These are phyloP conservation scores for Aurinia saxatilis DNA, from an alignment of 345 rosid genomes.

Conservation along the genomic window DNA sequence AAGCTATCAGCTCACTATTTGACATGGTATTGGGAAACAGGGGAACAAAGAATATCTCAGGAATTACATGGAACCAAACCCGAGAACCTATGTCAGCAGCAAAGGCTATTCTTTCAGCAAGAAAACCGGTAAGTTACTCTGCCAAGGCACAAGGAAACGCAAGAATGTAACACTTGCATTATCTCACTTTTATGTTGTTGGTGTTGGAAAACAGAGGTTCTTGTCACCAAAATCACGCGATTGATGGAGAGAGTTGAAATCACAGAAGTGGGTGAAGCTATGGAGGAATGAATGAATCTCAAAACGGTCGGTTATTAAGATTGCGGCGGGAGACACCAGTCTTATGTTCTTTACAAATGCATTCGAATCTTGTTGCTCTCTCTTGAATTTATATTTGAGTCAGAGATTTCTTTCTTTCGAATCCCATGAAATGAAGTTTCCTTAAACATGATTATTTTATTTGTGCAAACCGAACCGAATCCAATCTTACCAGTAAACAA, in stretches of 20 bases:
- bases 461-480: neutral
- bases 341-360: neutral
- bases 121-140: constrained; percentile 41
- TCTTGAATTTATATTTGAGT: neutral
- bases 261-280: constrained; percentile 51
- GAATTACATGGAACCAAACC: constrained; percentile 75
- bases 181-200: neutral
- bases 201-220: constrained; percentile 41
- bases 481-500: no score
- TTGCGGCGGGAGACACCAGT: neutral
- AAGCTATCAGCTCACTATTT: neutral
- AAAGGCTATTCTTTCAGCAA: constrained; percentile 57
- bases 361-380: constrained; percentile 4
- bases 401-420: neutral
- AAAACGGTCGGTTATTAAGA: neutral
- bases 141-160: neutral
- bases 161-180: neutral
- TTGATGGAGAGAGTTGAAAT: constrained; percentile 47
- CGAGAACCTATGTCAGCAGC: constrained; percentile 53
- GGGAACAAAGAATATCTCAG: constrained; percentile 69
- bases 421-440: neutral
- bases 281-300: constrained; percentile 54
- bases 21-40: constrained; percentile 29
- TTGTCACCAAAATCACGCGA: constrained; percentile 56
- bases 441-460: neutral